Conservation (phyloP, 2,329 filamentous ascomycete species). For the Hypoxylon rubiginosum region DNA sequence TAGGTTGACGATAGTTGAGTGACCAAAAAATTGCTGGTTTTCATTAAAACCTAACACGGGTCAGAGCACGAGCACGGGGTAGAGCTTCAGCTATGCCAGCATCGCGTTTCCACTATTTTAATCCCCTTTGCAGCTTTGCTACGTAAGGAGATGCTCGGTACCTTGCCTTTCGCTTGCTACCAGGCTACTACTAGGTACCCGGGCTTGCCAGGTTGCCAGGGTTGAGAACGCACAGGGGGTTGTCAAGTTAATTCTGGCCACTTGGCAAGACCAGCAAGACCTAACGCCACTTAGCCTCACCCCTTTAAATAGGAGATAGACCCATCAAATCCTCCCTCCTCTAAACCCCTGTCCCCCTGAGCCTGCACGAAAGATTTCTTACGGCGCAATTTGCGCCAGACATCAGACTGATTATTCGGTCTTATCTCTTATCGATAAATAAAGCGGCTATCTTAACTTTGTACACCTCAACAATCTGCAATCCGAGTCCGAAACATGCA, state of each 20-base stretch:
- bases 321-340: background rate
- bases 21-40: constrained; percentile 24
- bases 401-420: background rate
- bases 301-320: constrained; percentile 19
- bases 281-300: constrained; percentile 23
- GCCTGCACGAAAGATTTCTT: constrained; percentile 19
- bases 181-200: constrained; percentile 10
- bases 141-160: constrained; percentile 5
- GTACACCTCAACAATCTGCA: background rate
- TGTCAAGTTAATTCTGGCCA: constrained; percentile 43
- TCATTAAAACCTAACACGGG: constrained; percentile 23
- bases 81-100: constrained; percentile 35
- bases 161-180: background rate
- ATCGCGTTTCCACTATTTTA: constrained; percentile 36
- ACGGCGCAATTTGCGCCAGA: constrained; percentile 6
- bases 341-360: background rate
- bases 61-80: constrained; percentile 17
- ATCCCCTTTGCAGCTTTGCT: constrained; percentile 7
- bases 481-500: background rate
- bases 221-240: constrained; percentile 6
- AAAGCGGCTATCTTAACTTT: background rate
- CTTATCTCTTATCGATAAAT: constrained; percentile 29
- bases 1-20: constrained; percentile 27
- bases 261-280: constrained; percentile 42
- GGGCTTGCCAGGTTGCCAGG: background rate